Conservation (phyloP, 257 asterid species). For the Handroanthus guayacan region DNA sequence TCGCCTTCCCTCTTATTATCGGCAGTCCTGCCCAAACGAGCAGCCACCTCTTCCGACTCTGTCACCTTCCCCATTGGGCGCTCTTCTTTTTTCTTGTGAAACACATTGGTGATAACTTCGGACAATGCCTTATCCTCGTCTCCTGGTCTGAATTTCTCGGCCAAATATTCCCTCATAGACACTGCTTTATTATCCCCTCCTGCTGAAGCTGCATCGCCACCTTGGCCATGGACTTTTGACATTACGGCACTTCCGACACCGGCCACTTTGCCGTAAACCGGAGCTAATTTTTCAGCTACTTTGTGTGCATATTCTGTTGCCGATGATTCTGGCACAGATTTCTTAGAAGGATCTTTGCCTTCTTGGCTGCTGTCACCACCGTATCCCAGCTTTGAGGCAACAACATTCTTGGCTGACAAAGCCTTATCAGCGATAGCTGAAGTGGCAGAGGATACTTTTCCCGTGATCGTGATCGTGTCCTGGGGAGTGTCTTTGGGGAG, state of each 20-base stretch:
- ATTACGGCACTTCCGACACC: neutral
- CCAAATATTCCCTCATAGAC: slow-evolving; percentile 55
- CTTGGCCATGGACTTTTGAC: slow-evolving; percentile 49
- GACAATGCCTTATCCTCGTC: slow-evolving; percentile 82
- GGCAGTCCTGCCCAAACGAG: slow-evolving; percentile 43
- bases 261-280: slow-evolving; percentile 42
- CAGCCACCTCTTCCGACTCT: slow-evolving; percentile 59
- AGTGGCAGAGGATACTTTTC: slow-evolving; percentile 45
- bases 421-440: slow-evolving; percentile 47
- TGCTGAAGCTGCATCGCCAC: neutral
- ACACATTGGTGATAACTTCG: slow-evolving; percentile 48
- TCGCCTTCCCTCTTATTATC: slow-evolving; percentile 54
- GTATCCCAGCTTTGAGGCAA: slow-evolving; percentile 56
- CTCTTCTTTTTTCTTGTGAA: slow-evolving; percentile 38
- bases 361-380: slow-evolving; percentile 22
- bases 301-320: slow-evolving; percentile 47
- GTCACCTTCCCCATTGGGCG: slow-evolving; percentile 53
- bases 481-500: slow-evolving; percentile 37
- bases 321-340: neutral
- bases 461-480: slow-evolving; percentile 32
- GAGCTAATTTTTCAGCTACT: slow-evolving; percentile 36
- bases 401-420: slow-evolving; percentile 47
- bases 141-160: slow-evolving; percentile 64
- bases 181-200: slow-evolving; percentile 44
- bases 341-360: slow-evolving; percentile 16